Base-by-base conservation (phyloP, 345 rosid genomes). In the Eucalyptus cloeziana region DNA sequence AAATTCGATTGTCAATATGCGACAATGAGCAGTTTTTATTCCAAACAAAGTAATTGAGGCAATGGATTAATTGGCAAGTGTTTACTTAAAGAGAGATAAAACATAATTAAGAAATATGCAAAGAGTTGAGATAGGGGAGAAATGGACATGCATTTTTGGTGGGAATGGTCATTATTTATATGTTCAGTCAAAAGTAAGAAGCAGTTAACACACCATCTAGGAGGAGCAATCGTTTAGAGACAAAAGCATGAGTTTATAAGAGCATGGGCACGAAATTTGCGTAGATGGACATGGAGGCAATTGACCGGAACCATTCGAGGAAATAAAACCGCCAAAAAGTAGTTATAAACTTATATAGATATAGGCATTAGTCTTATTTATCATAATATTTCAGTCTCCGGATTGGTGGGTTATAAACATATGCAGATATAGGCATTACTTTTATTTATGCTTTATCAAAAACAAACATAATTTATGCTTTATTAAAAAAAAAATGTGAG, bases 21-120 rank as follows among this genome's bases (percentile, higher is more conserved):
- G 1, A 4, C 0, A 24, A 1, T 24, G 27, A 22, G 62, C 27
- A 0, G 27, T 56, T 4, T 4, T 9, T 56, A 56, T 56, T 56
- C 62, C 24, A 56, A 56, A 56, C 62, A 24, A 56, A 56, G 27
- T 1, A 56, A 22, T 0, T 56, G 62, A 56, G 62, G 27, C 21
- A 24, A 24, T 56, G 62, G 62, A 56, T 22, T 56, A 8, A 24
- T 3, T 22, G 13, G 13, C 62, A 52, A 52, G 58, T 52, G 58
- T 52, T 52, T 52, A 52, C 58, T 22, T 56, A 56, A 24, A 56
- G 62, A 56, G 62, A 56, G 62, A 56, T 22, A 56, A 56, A 56
- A 56, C 62, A 8, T 24, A 56, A 5, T 56, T 24, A 56, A 22
- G 62, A 56, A 56, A 56, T 56, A 56, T 56, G 27, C 62, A 24